A percentile compares a stretch with the other conserved stretches of the same genome.
Conservation (phyloP, 2,329 filamentous ascomycete species). For the Dryadomyces quercivorus region DNA sequence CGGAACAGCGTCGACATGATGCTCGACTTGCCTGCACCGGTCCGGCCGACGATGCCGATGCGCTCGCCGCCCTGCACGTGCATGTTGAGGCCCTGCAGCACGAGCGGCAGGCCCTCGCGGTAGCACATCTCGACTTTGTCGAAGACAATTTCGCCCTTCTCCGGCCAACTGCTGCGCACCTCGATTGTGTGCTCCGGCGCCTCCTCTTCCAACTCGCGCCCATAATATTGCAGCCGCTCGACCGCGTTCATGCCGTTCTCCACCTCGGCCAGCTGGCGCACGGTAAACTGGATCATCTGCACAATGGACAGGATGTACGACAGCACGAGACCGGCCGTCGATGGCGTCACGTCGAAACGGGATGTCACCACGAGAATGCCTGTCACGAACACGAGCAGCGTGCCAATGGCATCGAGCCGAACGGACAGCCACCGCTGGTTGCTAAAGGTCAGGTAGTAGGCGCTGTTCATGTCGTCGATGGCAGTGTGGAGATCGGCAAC, state of each 20-base stretch:
- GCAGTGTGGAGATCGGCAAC: conserved; percentile 53
- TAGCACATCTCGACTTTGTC: conserved; percentile 70
- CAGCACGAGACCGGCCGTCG: conserved; percentile 75
- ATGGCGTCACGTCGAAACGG: conserved; percentile 72
- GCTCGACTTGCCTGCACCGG: conserved; percentile 70
- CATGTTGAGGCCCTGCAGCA: conserved; percentile 58
- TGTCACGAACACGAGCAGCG: conserved; percentile 71
- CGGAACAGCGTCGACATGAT: conserved; percentile 79
- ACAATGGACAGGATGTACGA: conserved; percentile 90
- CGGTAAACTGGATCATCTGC: conserved; percentile 91
- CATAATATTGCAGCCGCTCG: conserved; percentile 84
- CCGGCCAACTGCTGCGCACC: conserved; percentile 68
- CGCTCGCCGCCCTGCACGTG: conserved; percentile 65
- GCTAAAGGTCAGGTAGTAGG: conserved; percentile 89
- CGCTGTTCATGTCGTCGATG: conserved; percentile 85
- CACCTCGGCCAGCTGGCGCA: conserved; percentile 86
- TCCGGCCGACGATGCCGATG: conserved; percentile 71
- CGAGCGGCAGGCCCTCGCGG: conserved; percentile 57
- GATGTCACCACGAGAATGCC: conserved; percentile 88
- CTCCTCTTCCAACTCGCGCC: conserved; percentile 75
- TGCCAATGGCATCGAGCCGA: conserved; percentile 75
- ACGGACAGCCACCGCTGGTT: conserved; percentile 91
- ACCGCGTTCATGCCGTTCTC: conserved; percentile 98
- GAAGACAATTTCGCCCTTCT: conserved; percentile 71
- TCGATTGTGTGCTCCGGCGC: conserved; percentile 68